Evolutionary conservation across 176 grass and related monocot species (phyloP), one percentile per base, ranked within the genome.

Genomic region (Neostapfia colusana): DNA sequence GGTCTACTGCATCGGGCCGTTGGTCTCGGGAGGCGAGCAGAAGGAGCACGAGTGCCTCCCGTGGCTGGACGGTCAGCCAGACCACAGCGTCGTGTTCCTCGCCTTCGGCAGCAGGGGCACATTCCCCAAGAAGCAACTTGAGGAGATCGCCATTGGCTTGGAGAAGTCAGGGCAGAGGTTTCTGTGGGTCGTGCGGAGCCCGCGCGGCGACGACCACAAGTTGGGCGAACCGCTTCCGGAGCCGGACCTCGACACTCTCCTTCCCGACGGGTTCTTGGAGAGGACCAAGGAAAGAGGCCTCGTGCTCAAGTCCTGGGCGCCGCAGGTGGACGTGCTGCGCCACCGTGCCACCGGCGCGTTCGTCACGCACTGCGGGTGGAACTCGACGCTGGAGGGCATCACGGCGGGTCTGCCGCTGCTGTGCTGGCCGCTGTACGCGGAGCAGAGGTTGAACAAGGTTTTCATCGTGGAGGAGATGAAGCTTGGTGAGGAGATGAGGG

Each of bases 391-490:
- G 40, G 89, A 92, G 77, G 77, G 77, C 12, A 59, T 84, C 72
- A 78, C 15, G 20, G 72, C 58, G 1, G 80, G 85, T 3, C 20
- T 83, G 71, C 74, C 80, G 16, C 24, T 88, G 74, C 62, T 88
- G 57, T 92, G 82, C 79, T 93, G 93, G 90, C 90, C 87, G 14
- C 66, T 84, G 73, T 93, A 86, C 81, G 83, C 85, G 0, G 90
- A 93, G 79, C 93, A 93, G 85, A 80, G 79, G 72, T 34, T 90
- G 68, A 97, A 90, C 68, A 97, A 90, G 54, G 87, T 90, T 83
- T 82, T 81, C 31, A 65, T 91, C 20, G 76, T 84, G 20, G 76
- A 91, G 21, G 88, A 84, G 59, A 56, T 85, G 77, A 50, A 73
- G 72, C 4, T 81, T 17, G 85, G 63, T 10, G 65, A 84, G 50